phyloP scores from a whole-genome alignment of 2,329 filamentous ascomycete genomes.

The Amauroascus niger region DNA sequence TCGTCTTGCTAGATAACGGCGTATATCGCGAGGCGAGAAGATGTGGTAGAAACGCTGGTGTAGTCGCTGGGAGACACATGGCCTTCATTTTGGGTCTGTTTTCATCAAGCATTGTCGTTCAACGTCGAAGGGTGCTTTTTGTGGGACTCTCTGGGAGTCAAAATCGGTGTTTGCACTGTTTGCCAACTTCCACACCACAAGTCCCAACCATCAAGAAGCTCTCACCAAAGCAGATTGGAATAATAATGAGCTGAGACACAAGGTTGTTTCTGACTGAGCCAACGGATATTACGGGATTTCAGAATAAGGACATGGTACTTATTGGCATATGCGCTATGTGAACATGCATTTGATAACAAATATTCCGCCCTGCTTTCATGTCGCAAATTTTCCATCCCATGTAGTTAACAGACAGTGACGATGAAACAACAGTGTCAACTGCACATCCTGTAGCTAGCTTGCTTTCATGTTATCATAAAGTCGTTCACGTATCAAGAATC shows the following conservation, averaged over 20 bases:
- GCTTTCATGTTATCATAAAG: not conserved
- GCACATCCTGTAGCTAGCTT: not conserved
- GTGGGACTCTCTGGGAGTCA: not conserved
- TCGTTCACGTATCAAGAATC: not conserved
- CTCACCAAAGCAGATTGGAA: no score
- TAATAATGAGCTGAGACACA: no score
- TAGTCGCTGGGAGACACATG: not conserved
- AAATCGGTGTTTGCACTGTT: slow-evolving; percentile 5
- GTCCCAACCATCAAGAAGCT: no score
- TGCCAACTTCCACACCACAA: no score
- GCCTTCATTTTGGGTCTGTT: not conserved
- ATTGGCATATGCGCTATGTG: not conserved
- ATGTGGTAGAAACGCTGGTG: no score
- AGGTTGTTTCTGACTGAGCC: not conserved
- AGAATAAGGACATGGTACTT: not conserved
- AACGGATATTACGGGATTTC: not conserved
- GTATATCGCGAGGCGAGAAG: not conserved
- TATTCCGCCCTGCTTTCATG: not conserved
- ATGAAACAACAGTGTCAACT: not conserved
- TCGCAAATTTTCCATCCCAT: not conserved
- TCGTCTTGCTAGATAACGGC: not conserved
- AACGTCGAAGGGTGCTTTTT: no score
- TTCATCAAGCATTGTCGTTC: not conserved
- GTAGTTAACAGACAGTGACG: not conserved
- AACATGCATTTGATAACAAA: not conserved